Evolutionary conservation across 2,329 filamentous ascomycete genomes (phyloP).

Genomic region (Erysiphe pisi): DNA sequence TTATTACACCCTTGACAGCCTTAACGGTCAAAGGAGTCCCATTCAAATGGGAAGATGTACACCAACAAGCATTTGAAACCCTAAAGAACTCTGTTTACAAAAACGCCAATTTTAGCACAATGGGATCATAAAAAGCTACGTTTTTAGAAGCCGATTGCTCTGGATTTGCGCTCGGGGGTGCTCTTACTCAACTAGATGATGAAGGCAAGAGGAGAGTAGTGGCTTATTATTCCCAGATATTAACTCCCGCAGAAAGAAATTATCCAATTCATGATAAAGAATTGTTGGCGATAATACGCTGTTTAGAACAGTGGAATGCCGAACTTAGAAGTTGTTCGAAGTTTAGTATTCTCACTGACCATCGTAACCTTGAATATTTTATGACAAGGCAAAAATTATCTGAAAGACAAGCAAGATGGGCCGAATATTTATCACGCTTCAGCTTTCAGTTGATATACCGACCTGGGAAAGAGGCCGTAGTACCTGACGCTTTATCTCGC

Average conservation of each 20-base stretch:
- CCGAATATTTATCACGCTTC: background rate
- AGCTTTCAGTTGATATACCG: background rate
- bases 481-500: background rate
- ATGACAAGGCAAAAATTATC: slow-evolving; percentile 12
- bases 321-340: slow-evolving; percentile 15
- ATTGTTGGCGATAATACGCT: slow-evolving; percentile 27
- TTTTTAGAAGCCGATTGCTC: slow-evolving; percentile 8
- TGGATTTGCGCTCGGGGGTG: slow-evolving; percentile 25
- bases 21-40: too few species aligned
- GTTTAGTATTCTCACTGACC: slow-evolving; percentile 2
- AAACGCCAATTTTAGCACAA: too few species aligned
- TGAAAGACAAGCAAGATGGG: background rate
- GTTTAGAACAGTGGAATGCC: background rate
- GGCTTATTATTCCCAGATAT: slow-evolving; percentile 25
- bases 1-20: too few species aligned
- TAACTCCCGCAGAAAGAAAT: background rate
- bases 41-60: too few species aligned
- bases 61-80: too few species aligned
- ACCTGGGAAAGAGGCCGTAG: background rate
- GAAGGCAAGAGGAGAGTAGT: slow-evolving; percentile 26
- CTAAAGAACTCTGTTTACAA: too few species aligned
- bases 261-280: slow-evolving; percentile 28
- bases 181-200: slow-evolving; percentile 26
- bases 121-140: too few species aligned
- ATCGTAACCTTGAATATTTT: background rate